Conservation (phyloP, 176 grass and related monocot genomes). For the Zea mays region Zm-B73-REFERENCE-NAM-5.0 NC_050103.1:23284501-23285000, state of each 20-base stretch:
- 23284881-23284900: not conserved
- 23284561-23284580: conserved; percentile 26
- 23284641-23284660: not conserved
- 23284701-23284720: not conserved
- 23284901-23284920: not conserved
- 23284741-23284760: not conserved
- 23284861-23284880: not conserved
- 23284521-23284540: not conserved
- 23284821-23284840: not conserved
- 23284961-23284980: not conserved
- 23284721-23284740: not conserved
- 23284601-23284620: conserved; percentile 41
- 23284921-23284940: conserved; percentile 33
- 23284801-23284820: not conserved
- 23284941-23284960: not conserved
- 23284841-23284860: not conserved
- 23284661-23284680: too few species aligned
- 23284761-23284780: not conserved
- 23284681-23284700: not conserved
- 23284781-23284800: too few species aligned
- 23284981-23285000: not conserved
- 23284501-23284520: not conserved
- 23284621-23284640: not conserved
- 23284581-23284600: conserved; percentile 28
- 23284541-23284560: conserved; percentile 17